These are phyloP conservation scores for Globisporangium nagaii DNA, from an alignment of 352 stramenopile genomes.

Conservation along the genomic window DNA sequence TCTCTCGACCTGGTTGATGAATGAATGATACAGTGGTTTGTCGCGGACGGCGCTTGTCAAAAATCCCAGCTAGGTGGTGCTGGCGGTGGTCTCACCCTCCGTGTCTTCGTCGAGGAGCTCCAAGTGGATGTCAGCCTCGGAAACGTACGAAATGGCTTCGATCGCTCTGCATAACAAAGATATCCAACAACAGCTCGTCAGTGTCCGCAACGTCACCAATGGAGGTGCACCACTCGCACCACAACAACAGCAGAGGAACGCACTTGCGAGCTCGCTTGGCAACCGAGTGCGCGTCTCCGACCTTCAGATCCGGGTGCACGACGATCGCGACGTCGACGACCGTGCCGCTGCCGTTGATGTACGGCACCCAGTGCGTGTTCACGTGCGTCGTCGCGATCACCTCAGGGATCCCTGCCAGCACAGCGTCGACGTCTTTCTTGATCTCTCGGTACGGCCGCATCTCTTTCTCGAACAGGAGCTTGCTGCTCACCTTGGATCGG, in stretches of 20 bases:
- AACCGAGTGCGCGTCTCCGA: constrained; percentile 65
- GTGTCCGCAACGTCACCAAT: too few relatives aligned
- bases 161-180: constrained; percentile 55
- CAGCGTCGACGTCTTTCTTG: constrained; percentile 56
- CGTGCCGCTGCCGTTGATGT: constrained; percentile 51
- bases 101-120: constrained; percentile 63
- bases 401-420: constrained; percentile 57
- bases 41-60: not conserved
- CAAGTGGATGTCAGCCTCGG: constrained; percentile 78
- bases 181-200: too few relatives aligned
- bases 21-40: not conserved
- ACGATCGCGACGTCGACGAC: constrained; percentile 78
- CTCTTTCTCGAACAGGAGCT: constrained; percentile 38
- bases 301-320: constrained; percentile 66
- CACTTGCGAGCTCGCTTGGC: constrained; percentile 72
- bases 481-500: constrained; percentile 13
- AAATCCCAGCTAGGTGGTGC: not conserved
- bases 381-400: constrained; percentile 73
- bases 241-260: constrained; percentile 1
- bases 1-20: too few relatives aligned
- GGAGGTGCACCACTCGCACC: not conserved
- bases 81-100: constrained; percentile 12
- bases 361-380: constrained; percentile 77
- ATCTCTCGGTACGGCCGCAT: constrained; percentile 78
- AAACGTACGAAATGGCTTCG: constrained; percentile 72